These are phyloP conservation scores for Urochloa ruziziensis DNA, from an alignment of 176 grass and related monocot genomes.

Conservation along the genomic window DNA sequence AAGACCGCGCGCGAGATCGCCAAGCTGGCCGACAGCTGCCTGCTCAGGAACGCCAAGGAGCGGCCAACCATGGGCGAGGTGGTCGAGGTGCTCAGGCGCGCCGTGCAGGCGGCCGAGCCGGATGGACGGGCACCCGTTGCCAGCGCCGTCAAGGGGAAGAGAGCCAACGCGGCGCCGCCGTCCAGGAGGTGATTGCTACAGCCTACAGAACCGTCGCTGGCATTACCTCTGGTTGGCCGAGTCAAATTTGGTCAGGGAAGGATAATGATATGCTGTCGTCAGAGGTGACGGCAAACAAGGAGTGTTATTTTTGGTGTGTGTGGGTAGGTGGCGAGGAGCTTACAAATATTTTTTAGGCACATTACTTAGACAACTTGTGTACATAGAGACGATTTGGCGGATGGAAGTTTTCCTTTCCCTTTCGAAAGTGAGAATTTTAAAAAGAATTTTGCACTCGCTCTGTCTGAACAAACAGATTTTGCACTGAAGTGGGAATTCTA, in stretches of 20 bases:
- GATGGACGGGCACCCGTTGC: not conserved
- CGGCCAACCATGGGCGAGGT: slow-evolving; percentile 76
- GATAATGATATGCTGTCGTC: not conserved
- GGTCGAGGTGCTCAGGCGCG: slow-evolving; percentile 55
- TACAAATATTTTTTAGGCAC: not conserved
- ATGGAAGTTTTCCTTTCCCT: not conserved
- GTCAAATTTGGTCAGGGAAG: not conserved
- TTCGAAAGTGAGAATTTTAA: not conserved
- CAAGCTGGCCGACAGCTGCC: slow-evolving; percentile 74
- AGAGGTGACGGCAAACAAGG: not conserved
- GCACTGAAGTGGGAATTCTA: not conserved
- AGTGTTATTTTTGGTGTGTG: not conserved
- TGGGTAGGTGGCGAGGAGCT: not conserved
- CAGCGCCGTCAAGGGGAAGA: slow-evolving; percentile 6
- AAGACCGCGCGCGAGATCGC: slow-evolving; percentile 72
- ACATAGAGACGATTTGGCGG: not conserved
- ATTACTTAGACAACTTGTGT: slow-evolving; percentile 6
- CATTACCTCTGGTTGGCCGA: not conserved
- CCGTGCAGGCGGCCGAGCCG: slow-evolving; percentile 40
- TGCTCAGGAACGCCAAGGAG: slow-evolving; percentile 73
- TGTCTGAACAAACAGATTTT: not conserved
- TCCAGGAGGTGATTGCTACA: slow-evolving; percentile 15
- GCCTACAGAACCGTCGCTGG: not conserved
- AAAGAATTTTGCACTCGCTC: not conserved
- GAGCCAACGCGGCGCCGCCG: not conserved